Conservation (phyloP, 73 alveolate species). For the Durusdinium trenchii region DNA sequence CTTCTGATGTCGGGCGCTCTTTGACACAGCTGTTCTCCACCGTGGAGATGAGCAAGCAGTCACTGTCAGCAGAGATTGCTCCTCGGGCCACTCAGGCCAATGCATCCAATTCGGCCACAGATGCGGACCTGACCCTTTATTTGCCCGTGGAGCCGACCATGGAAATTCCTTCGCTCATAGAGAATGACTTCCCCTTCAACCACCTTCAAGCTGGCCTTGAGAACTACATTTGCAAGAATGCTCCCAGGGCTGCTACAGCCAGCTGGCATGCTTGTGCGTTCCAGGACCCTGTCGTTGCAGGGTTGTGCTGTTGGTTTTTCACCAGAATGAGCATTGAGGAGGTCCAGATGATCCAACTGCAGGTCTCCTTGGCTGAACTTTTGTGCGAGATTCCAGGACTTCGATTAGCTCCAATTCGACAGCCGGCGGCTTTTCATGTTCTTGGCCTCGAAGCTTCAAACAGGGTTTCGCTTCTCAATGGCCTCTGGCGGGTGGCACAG, state of each 20-base stretch:
- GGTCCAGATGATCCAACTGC: not conserved
- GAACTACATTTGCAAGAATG: not conserved
- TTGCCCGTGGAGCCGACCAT: not conserved
- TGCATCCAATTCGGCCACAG: not conserved
- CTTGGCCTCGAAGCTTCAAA: too few relatives aligned
- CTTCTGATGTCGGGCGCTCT: not conserved
- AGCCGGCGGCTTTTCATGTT: too few relatives aligned
- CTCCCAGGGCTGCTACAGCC: not conserved
- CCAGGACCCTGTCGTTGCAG: not conserved
- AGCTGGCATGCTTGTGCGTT: not conserved
- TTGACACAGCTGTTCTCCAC: not conserved
- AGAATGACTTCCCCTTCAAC: not conserved
- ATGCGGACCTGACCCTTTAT: not conserved
- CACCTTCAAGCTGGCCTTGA: not conserved
- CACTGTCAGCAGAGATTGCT: not conserved
- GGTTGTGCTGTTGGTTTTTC: not conserved
- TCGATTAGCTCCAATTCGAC: too few relatives aligned
- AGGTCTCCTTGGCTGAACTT: too few relatives aligned
- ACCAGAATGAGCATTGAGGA: not conserved
- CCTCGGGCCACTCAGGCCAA: not conserved
- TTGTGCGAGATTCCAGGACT: too few relatives aligned
- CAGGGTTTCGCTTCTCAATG: too few relatives aligned
- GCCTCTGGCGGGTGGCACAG: too few relatives aligned
- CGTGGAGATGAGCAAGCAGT: not conserved
- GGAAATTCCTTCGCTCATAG: not conserved